Evolutionary conservation across 2,329 filamentous ascomycete genomes (phyloP).

Genomic region (Aspergillus felis): DNA sequence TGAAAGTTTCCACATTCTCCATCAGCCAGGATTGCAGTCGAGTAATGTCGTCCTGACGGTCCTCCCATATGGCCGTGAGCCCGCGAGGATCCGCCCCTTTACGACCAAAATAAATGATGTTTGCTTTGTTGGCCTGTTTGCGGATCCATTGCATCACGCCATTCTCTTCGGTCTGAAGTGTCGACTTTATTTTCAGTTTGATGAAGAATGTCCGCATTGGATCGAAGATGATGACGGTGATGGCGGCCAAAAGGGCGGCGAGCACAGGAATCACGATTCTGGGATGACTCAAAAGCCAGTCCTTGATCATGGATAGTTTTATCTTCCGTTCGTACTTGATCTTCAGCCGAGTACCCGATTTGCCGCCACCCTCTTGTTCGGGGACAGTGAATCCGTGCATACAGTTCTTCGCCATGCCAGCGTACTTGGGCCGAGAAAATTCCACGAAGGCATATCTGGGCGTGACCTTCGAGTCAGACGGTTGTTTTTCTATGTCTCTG

Average conservation of each 20-base stretch:
- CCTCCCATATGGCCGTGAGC: slow-evolving; percentile 80
- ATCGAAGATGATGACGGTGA: slow-evolving; percentile 88
- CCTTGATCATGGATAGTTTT: slow-evolving; percentile 74
- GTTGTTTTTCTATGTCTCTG: slow-evolving; percentile 75
- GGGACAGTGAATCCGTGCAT: slow-evolving; percentile 76
- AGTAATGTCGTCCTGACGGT: slow-evolving; percentile 75
- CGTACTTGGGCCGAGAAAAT: slow-evolving; percentile 68
- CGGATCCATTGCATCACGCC: slow-evolving; percentile 76
- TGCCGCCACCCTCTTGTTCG: slow-evolving; percentile 68
- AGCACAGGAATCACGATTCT: slow-evolving; percentile 80
- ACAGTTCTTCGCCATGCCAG: slow-evolving; percentile 87
- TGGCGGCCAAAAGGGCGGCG: slow-evolving; percentile 73
- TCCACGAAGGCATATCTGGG: slow-evolving; percentile 78
- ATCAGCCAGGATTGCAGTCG: slow-evolving; percentile 81
- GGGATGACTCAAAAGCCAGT: slow-evolving; percentile 83
- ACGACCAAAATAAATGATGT: slow-evolving; percentile 40
- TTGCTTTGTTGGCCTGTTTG: slow-evolving; percentile 52
- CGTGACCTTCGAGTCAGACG: slow-evolving; percentile 77
- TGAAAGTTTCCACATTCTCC: slow-evolving; percentile 86
- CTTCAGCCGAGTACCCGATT: slow-evolving; percentile 69
- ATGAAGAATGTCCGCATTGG: slow-evolving; percentile 93
- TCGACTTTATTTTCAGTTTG: slow-evolving; percentile 76
- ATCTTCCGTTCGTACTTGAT: slow-evolving; percentile 78
- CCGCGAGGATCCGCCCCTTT: slow-evolving; percentile 61
- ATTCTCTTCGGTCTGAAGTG: slow-evolving; percentile 70